Evolutionary conservation across 306 rosid genomes (phyloP).

Genomic region (Nissolia schottii): DNA sequence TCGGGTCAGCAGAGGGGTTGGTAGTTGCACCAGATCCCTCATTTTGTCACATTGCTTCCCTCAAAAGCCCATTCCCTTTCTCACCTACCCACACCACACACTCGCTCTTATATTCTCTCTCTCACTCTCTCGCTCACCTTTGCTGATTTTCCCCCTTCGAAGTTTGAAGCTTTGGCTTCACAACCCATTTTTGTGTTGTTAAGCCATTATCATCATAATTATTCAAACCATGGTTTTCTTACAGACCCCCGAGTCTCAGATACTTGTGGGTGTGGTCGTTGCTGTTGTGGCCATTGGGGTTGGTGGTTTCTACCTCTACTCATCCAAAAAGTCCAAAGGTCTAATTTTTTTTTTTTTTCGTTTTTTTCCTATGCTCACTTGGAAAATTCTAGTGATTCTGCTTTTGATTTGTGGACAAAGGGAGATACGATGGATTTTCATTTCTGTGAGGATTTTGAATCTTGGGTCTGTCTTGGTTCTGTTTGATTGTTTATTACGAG

Average conservation of each 20-base stretch:
- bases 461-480: not conserved
- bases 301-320: slow-evolving; percentile 51
- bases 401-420: not conserved
- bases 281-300: slow-evolving; percentile 57
- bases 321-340: slow-evolving; percentile 72
- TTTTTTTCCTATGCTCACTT: not conserved
- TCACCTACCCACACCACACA: slow-evolving; percentile 26
- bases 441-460: not conserved
- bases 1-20: not conserved
- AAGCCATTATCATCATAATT: not conserved
- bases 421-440: not conserved
- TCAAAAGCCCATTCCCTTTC: not conserved
- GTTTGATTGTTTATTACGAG: not conserved
- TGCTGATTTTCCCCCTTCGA: not conserved
- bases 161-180: not conserved
- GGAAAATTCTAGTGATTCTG: not conserved
- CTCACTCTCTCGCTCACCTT: not conserved
- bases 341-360: not conserved
- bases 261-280: slow-evolving; percentile 48
- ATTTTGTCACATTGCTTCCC: not conserved
- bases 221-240: slow-evolving; percentile 52
- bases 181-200: not conserved
- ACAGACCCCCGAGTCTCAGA: slow-evolving; percentile 48
- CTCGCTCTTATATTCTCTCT: not conserved
- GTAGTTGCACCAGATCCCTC: slow-evolving; percentile 28